Conservation (phyloP, 371 early-diverging fungal genomes). For the Fennellomyces sp. region DNA sequence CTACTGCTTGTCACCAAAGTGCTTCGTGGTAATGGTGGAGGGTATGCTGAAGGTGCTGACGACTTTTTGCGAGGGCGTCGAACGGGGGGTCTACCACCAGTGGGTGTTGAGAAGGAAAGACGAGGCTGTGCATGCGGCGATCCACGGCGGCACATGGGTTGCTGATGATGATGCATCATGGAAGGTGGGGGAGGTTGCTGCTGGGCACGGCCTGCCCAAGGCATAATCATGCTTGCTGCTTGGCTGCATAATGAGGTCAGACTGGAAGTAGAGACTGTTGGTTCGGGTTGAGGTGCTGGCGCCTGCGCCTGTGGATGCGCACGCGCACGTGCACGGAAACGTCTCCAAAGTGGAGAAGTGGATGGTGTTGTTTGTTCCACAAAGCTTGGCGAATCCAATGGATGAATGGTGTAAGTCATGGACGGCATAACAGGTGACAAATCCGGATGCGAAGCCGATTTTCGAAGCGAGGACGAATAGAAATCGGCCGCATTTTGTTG, state of each 20-base stretch:
- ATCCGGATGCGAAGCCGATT: slow-evolving; percentile 6
- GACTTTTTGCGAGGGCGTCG: background rate
- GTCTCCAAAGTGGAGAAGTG: slow-evolving; percentile 11
- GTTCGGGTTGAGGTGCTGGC: slow-evolving; percentile 5
- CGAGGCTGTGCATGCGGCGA: background rate
- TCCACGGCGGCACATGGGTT: background rate
- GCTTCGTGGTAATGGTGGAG: slow-evolving; percentile 2
- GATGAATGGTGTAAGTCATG: background rate
- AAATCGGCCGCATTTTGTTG: too few species aligned
- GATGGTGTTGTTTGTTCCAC: slow-evolving; percentile 1
- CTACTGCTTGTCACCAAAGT: slow-evolving; percentile 5
- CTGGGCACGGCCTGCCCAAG: slow-evolving; percentile 12
- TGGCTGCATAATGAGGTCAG: slow-evolving; percentile 17
- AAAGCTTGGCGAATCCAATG: slow-evolving; percentile 4
- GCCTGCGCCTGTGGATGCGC: background rate
- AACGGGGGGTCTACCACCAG: background rate
- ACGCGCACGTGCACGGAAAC: background rate
- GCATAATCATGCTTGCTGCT: slow-evolving; percentile 19
- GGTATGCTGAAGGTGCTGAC: background rate
- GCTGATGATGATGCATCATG: slow-evolving; percentile 1
- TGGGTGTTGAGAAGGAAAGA: background rate
- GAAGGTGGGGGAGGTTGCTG: slow-evolving; percentile 4
- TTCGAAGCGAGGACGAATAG: background rate
- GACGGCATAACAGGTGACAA: background rate
- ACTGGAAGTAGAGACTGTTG: slow-evolving; percentile 2